phyloP scores from a whole-genome alignment of 179 eudicot genomes.

The Drosera spatulata region DNA sequence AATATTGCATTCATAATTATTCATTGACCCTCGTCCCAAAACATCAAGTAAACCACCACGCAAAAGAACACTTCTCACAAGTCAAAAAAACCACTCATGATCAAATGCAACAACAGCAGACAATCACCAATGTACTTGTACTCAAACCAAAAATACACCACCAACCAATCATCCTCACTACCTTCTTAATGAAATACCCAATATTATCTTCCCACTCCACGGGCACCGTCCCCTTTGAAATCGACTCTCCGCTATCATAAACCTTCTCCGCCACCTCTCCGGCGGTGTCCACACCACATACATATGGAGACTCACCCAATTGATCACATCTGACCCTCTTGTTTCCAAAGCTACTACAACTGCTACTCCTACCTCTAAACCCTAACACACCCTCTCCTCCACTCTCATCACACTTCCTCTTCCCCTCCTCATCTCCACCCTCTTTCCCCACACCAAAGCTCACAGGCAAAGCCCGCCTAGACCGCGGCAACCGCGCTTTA shows the following conservation, averaged over 20 bases:
- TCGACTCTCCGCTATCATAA: conserved; percentile 6
- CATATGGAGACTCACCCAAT: conserved; percentile 42
- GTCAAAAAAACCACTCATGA: no score
- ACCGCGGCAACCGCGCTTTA: conserved; percentile 49
- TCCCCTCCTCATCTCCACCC: conserved; percentile 10
- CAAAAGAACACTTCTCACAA: no score
- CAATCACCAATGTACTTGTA: no score
- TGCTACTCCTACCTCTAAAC: conserved; percentile 6
- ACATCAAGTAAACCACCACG: no score
- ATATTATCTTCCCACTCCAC: conserved; percentile 58
- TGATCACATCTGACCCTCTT: conserved; percentile 38
- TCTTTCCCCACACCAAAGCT: conserved; percentile 21
- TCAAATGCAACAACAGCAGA: no score
- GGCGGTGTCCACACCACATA: conserved; percentile 7
- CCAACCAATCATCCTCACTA: conserved; percentile 5
- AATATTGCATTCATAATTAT: no score
- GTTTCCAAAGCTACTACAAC: conserved; percentile 32
- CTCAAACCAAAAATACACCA: no score
- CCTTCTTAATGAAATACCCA: conserved; percentile 65
- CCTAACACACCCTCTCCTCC: background rate
- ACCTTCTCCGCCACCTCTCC: conserved; percentile 18
- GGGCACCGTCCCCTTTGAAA: conserved; percentile 22
- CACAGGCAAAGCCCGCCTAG: conserved; percentile 36
- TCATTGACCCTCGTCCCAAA: no score
- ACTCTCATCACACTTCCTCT: conserved; percentile 10